phyloP scores from a whole-genome alignment of 2,329 filamentous ascomycete genomes.

The Gliomastix tumulicola region DNA sequence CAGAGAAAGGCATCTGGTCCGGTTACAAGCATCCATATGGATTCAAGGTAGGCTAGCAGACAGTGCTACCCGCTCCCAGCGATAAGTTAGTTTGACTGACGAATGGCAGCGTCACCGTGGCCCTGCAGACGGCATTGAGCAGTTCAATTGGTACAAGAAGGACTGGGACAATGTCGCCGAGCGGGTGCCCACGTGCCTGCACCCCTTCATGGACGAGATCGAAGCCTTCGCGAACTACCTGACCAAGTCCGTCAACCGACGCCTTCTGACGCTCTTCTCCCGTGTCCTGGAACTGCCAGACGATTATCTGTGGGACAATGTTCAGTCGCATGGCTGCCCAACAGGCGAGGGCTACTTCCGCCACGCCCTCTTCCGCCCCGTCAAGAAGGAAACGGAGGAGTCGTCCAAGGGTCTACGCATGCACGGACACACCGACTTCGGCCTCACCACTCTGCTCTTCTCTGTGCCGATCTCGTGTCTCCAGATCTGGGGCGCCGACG shows the following conservation, averaged over 20 bases:
- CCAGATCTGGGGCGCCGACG: constrained; percentile 11
- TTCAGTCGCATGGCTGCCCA: constrained; percentile 12
- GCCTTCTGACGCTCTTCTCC: constrained; percentile 11
- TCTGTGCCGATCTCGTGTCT: constrained; percentile 11
- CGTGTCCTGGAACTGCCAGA: constrained; percentile 12
- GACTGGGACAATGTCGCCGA: constrained; percentile 31
- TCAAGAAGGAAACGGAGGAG: constrained; percentile 10
- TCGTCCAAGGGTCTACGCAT: constrained; percentile 11
- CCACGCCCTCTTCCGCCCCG: constrained; percentile 10
- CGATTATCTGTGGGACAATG: constrained; percentile 12
- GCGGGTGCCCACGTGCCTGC: constrained; percentile 37
- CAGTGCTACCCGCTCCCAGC: neutral
- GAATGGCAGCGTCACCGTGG: constrained; percentile 29
- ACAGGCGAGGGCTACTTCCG: constrained; percentile 12
- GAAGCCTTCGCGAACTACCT: constrained; percentile 11
- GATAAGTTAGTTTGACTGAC: neutral
- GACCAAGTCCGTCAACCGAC: constrained; percentile 10
- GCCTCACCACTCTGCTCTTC: constrained; percentile 9
- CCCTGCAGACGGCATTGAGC: constrained; percentile 40
- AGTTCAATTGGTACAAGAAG: constrained; percentile 44
- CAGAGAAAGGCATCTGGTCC: constrained; percentile 38
- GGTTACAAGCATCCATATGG: constrained; percentile 42
- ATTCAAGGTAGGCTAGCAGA: constrained; percentile 24
- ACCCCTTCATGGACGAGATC: constrained; percentile 16
- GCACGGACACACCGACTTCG: constrained; percentile 1